Percentiles rank a stretch among this genome's conserved stretches.
These are phyloP conservation scores for Crataegus laevigata DNA, from an alignment of 306 rosid genomes.

Conservation along the genomic window DNA sequence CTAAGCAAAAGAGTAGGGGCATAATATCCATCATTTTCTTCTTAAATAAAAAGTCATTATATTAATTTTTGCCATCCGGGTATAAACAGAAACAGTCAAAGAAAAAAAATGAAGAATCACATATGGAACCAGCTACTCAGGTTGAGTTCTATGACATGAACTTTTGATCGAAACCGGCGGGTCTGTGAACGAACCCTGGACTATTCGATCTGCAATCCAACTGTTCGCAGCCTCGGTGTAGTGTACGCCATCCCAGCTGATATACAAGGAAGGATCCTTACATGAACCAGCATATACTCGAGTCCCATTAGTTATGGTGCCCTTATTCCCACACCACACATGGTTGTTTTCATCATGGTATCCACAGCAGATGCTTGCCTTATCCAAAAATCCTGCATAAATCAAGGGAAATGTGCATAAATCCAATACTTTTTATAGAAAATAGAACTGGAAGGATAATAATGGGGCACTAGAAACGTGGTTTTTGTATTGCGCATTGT, in stretches of 20 bases:
- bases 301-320: slow-evolving; percentile 33
- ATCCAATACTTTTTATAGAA: too few species aligned
- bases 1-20: too few species aligned
- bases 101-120: too few species aligned
- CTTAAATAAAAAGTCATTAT: not conserved
- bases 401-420: not conserved
- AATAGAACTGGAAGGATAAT: too few species aligned
- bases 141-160: slow-evolving; percentile 35
- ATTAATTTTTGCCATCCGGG: not conserved
- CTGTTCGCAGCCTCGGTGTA: slow-evolving; percentile 73
- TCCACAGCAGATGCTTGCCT: slow-evolving; percentile 61
- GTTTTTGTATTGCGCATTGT: too few species aligned
- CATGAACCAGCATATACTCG: slow-evolving; percentile 49
- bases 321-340: slow-evolving; percentile 54
- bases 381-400: slow-evolving; percentile 53
- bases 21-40: not conserved
- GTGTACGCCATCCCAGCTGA: slow-evolving; percentile 95
- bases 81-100: too few species aligned
- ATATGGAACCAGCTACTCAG: not conserved
- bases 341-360: slow-evolving; percentile 41
- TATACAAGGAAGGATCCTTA: slow-evolving; percentile 50
- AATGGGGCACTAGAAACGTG: too few species aligned
- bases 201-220: slow-evolving; percentile 53
- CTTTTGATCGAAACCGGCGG: slow-evolving; percentile 42
- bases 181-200: slow-evolving; percentile 57